These are phyloP conservation scores for Penicillium pancosmium DNA, from an alignment of 495 filamentous ascomycete genomes.

Conservation along the genomic window DNA sequence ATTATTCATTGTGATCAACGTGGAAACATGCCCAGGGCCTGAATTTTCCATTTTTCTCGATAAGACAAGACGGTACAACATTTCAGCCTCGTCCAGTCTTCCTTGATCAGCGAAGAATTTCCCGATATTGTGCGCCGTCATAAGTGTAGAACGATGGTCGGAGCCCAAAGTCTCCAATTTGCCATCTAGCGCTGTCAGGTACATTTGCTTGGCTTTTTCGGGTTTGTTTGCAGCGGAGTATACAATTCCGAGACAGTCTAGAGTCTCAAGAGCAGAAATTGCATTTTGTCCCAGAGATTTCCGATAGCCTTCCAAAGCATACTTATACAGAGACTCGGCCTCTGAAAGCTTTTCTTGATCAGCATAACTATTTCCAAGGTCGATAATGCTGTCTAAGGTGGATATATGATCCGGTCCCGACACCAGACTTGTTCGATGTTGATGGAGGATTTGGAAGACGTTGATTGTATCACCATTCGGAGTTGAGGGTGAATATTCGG, in stretches of 20 bases:
- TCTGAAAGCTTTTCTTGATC: not conserved
- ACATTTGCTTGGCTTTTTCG: slow-evolving; percentile 1
- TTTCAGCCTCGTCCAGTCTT: not conserved
- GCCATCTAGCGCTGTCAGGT: not conserved
- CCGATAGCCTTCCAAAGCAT: slow-evolving; percentile 1
- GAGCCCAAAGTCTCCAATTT: not conserved
- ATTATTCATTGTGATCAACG: slow-evolving; percentile 1
- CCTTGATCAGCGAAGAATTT: not conserved
- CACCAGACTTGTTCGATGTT: not conserved
- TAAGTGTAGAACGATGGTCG: slow-evolving; percentile 1
- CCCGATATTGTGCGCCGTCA: slow-evolving; percentile 2
- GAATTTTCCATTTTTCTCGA: not conserved
- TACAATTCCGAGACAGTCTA: slow-evolving; percentile 7
- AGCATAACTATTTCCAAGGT: slow-evolving; percentile 5
- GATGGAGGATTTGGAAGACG: not conserved
- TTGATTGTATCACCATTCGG: not conserved
- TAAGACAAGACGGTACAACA: slow-evolving; percentile 4
- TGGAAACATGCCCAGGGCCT: not conserved
- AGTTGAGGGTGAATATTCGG: not conserved
- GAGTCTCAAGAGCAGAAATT: slow-evolving; percentile 1
- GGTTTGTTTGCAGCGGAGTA: slow-evolving; percentile 5
- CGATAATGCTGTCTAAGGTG: slow-evolving; percentile 3
- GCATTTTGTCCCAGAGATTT: not conserved
- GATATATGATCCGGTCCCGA: slow-evolving; percentile 2
- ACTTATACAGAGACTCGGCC: slow-evolving; percentile 1